phyloP scores from a whole-genome alignment of 2,329 filamentous ascomycete genomes.

The Claviceps capensis region DNA sequence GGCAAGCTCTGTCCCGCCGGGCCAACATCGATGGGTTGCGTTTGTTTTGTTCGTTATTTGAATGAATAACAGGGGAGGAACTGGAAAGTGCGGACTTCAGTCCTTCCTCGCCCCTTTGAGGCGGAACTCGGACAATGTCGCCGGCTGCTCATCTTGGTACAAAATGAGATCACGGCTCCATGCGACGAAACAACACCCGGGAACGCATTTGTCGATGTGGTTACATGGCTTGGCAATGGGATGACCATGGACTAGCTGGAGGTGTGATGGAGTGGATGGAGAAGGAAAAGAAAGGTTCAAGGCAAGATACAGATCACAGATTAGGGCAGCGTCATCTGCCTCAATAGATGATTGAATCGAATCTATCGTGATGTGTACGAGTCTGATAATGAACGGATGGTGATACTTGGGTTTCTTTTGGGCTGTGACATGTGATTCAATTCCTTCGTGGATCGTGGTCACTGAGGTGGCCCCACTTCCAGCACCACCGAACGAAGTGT shows the following conservation, averaged over 20 bases:
- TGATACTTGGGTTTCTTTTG: neutral
- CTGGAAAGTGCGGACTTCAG: slow-evolving; percentile 1
- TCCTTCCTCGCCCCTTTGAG: neutral
- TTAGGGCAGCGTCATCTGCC: neutral
- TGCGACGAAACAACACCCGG: slow-evolving; percentile 5
- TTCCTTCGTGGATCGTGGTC: no score
- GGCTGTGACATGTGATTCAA: neutral
- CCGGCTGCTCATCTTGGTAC: slow-evolving; percentile 11
- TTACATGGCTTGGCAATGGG: slow-evolving; percentile 13
- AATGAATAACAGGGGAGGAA: slow-evolving; percentile 5
- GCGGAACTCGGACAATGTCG: slow-evolving; percentile 8
- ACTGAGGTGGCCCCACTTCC: no score
- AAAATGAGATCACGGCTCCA: slow-evolving; percentile 5
- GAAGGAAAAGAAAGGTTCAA: neutral
- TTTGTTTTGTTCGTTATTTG: slow-evolving; percentile 20
- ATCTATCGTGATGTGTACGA: slow-evolving; percentile 22
- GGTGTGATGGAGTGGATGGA: slow-evolving; percentile 8
- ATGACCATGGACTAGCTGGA: slow-evolving; percentile 20
- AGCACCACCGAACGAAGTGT: no score
- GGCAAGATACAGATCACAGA: no score
- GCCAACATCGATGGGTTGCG: slow-evolving; percentile 16
- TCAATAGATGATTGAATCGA: slow-evolving; percentile 36
- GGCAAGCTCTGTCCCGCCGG: slow-evolving; percentile 6
- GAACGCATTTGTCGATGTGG: slow-evolving; percentile 16
- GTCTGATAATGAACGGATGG: neutral